Evolutionary conservation across 805 yeast species (phyloP).

Genomic region (Yamadazyma phyllophila): DNA sequence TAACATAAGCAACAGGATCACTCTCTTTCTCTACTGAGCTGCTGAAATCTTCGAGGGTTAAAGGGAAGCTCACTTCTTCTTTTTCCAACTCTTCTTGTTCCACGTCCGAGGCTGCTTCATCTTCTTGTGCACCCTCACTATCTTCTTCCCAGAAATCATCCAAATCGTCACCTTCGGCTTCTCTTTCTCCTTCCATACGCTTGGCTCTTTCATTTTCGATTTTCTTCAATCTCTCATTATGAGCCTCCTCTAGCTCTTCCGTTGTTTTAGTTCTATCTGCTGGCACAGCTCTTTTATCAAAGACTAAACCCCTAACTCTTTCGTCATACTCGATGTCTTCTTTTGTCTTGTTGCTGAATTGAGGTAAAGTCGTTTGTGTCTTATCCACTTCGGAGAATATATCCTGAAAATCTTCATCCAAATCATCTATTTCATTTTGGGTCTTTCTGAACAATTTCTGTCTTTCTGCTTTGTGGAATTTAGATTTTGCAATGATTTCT

Average conservation of each 20-base stretch:
- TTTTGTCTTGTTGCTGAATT: slow-evolving; percentile 29
- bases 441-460: slow-evolving; percentile 61
- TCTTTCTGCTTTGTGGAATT: slow-evolving; percentile 72
- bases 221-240: slow-evolving; percentile 55
- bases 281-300: slow-evolving; percentile 76
- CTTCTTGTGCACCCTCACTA: slow-evolving; percentile 29
- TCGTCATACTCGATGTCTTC: slow-evolving; percentile 58
- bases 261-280: slow-evolving; percentile 78
- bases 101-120: slow-evolving; percentile 20
- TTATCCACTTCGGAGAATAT: slow-evolving; percentile 53
- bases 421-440: slow-evolving; percentile 59
- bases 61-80: slow-evolving; percentile 11
- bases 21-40: slow-evolving; percentile 9
- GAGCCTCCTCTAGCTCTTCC: slow-evolving; percentile 64
- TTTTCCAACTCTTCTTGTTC: slow-evolving; percentile 17
- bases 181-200: slow-evolving; percentile 70
- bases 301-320: slow-evolving; percentile 61
- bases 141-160: slow-evolving; percentile 64
- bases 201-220: slow-evolving; percentile 66
- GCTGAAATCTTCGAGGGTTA: slow-evolving; percentile 29
- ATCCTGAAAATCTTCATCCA: slow-evolving; percentile 73
- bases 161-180: slow-evolving; percentile 66
- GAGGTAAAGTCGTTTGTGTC: slow-evolving; percentile 19
- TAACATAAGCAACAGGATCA: slow-evolving; percentile 38
- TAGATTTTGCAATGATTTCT: slow-evolving; percentile 80